Percentiles rank a stretch among this genome's conserved stretches.
phyloP scores from a whole-genome alignment of 1,284 basidiomycete species.

The Neonothopanus nambi region DNA sequence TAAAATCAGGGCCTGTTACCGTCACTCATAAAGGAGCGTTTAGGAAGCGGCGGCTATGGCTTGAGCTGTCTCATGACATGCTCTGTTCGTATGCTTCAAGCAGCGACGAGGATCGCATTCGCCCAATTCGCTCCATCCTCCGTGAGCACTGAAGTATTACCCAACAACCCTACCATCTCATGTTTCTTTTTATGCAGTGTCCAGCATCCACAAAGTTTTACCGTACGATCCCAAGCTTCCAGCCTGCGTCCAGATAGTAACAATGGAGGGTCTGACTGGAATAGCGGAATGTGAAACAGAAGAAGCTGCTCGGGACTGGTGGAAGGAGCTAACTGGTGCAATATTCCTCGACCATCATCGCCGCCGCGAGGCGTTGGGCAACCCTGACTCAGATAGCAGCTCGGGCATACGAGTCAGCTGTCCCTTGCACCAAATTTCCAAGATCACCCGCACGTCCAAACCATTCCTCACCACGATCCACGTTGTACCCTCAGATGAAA shows the following conservation, averaged over 20 bases:
- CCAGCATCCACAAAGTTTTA: conserved; percentile 38
- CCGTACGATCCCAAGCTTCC: conserved; percentile 48
- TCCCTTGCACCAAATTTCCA: conserved; percentile 49
- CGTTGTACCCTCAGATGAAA: conserved; percentile 17
- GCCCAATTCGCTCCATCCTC: conserved; percentile 53
- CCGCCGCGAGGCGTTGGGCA: conserved; percentile 35
- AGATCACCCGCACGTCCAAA: conserved; percentile 20
- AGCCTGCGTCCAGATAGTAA: conserved; percentile 37
- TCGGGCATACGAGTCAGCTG: conserved; percentile 55
- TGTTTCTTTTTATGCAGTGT: conserved; percentile 37
- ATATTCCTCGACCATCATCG: conserved; percentile 47
- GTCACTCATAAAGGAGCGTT: background rate
- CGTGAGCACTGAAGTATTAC: conserved; percentile 37
- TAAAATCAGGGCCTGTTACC: conserved; percentile 57
- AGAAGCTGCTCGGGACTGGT: conserved; percentile 63
- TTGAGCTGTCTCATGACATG: conserved; percentile 66
- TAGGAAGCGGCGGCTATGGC: conserved; percentile 59
- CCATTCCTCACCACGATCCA: conserved; percentile 26
- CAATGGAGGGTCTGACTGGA: conserved; percentile 22
- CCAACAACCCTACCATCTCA: conserved; percentile 19
- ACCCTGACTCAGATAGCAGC: conserved; percentile 33
- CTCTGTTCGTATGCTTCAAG: conserved; percentile 58
- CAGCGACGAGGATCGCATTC: conserved; percentile 53
- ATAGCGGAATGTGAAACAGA: conserved; percentile 57
- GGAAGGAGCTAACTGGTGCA: conserved; percentile 51